A percentile compares a stretch with the other conserved stretches of the same genome.
Evolutionary conservation across 208 protist species (phyloP).

Genomic region (Leishmania guyanensis): DNA sequence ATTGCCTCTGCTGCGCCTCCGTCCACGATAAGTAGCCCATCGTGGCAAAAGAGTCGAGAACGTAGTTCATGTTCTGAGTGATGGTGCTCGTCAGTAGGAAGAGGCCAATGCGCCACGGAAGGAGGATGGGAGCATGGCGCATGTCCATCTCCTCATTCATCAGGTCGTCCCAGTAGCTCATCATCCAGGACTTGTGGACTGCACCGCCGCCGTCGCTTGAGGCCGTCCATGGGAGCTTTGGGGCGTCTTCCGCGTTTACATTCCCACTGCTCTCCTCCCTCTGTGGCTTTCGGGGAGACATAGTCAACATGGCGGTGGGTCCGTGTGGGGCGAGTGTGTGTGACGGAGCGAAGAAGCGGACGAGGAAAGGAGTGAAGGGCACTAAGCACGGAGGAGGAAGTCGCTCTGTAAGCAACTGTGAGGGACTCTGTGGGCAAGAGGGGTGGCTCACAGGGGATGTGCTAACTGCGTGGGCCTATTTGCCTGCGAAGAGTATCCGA

Average conservation of each 20-base stretch:
- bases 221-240: not conserved
- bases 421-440: not conserved
- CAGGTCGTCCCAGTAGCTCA: conserved; percentile 16
- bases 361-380: not conserved
- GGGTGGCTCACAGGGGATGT: not conserved
- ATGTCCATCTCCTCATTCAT: conserved; percentile 8
- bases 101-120: conserved; percentile 38
- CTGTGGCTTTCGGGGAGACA: not conserved
- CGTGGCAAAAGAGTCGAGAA: not conserved
- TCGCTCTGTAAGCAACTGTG: not conserved
- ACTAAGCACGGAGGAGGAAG: not conserved
- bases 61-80: conserved; percentile 39
- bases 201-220: not conserved
- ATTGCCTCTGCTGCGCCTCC: conserved; percentile 15
- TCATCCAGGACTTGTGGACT: conserved; percentile 17
- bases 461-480: not conserved
- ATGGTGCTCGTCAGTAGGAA: conserved; percentile 37
- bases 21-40: conserved; percentile 17
- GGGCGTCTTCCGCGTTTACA: not conserved
- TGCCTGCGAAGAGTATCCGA: not conserved
- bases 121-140: conserved; percentile 22
- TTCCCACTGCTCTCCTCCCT: not conserved
- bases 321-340: not conserved
- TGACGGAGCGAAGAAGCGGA: not conserved
- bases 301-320: not conserved